Evolutionary conservation across 2,329 filamentous ascomycete genomes (phyloP), one percentile per base, ranked within the genome.

Genomic region (Verticillium dahliae): DNA sequence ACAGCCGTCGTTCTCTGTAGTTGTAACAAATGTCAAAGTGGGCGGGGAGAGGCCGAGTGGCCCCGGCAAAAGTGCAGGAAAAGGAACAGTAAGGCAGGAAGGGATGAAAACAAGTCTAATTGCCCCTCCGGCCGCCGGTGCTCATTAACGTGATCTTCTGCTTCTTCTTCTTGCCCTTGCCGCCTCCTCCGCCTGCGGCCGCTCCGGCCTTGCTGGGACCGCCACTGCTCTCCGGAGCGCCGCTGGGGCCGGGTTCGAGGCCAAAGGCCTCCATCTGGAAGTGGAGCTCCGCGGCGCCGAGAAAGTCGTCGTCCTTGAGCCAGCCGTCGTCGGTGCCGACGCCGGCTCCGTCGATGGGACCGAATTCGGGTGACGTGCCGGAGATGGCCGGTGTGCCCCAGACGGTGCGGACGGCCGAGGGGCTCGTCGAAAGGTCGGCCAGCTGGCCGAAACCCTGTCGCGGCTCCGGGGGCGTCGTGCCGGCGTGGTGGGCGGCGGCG

Each of bases 311-410:
- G 1, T 88, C 91, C 68, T 90, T 88, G 15, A 94, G 78, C 93
- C 93, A 97, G 0, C 93, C 94, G 71, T 97, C 93, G 64, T 92
- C 86, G 2, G 74, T 63, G 2, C 35, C 35, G 71, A 71, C 13
- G 6, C 45, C 18, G 6, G 27, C 27, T 27, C 45, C n/a, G 75
- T 74, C 11, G 58, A 33, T 45, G 57, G 59, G 39, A 58, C 61
- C 39, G 13, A 45, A 37, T 10, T 60, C 61, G 4, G 63, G 34
- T 60, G 63, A 62, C 72, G 68, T 11, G 1, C 75, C 64, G 2
- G 80, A 72, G 2, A 96, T 77, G 0, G 84, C 86, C 3, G 85
- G 81, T 0, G 94, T 98, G n/a, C 94, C 94, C 94, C 94, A 98
- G 0, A 98, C 91, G 0, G 94, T 98, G 64, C 87, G 87, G 50